Base-by-base conservation (phyloP, 2,329 filamentous ascomycete species). In the Neodidymelliopsis sp. region DNA sequence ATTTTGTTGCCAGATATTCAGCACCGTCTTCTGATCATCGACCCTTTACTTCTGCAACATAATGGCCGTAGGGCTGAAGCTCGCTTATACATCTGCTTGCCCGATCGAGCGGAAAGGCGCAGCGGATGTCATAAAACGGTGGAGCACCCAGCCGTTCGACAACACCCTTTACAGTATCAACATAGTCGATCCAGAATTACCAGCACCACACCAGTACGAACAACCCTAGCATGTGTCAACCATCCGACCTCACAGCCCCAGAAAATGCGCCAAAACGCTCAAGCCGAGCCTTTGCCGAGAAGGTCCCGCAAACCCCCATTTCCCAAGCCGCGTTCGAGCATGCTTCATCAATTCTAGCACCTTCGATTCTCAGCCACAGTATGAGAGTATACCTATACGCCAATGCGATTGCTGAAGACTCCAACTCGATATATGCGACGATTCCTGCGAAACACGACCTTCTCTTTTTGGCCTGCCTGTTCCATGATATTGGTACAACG, bases 401-500 rank as follows among this genome's bases (percentile, higher is more conserved):
- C 28, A 41, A 56, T 11, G 48, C 48, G 10, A 45, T 69, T 10
- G 61, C 62, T 4, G 40, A 50, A 11, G 73, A 78, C 37, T 29
- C 29, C 10, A 31, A 38, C 2, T 69, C 66, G 4, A 28, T 40
- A n/a, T 69, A 66, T 41, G 41, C 49, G 15, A 50, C 49, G 8
- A 37, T 58, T 20, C 73, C 74, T n/a, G 76, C 77, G 56, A 77
- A 77, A 2, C 54, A 64, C 34, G 81, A 78, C 75, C 57, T 65
- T 4, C 74, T 80, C 35, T 75, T 77, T 35, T 69, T 76, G 22
- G 77, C 86, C 1, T 85, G 81, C 49, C 76, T 92, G 2, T 78
- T 91, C 5, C 88, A 92, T 68, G 88, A 92, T 69, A 87, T 91
- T 48, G 88, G 87, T 10, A 89, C 86, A 0, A 84, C 85, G 0